These are phyloP conservation scores for Mentha longifolia DNA, from an alignment of 257 asterid species.

Conservation along the genomic window DNA sequence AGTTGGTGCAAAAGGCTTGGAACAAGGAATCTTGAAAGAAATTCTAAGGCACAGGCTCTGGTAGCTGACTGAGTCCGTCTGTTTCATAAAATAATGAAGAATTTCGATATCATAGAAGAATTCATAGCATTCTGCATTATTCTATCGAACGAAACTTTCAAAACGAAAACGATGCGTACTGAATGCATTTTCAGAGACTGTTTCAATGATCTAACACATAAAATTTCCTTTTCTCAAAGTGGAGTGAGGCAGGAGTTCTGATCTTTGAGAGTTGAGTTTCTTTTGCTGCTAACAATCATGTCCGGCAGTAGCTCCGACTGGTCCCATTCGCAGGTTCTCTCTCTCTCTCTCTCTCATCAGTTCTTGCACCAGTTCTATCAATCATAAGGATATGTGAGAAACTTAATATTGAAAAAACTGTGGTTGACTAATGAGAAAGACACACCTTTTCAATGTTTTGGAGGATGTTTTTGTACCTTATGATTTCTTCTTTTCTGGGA, in stretches of 20 bases:
- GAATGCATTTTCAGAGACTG: conserved; percentile 34
- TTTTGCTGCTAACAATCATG: conserved; percentile 40
- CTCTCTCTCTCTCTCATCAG: neutral
- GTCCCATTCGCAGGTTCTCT: conserved; percentile 55
- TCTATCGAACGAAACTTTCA: conserved; percentile 21
- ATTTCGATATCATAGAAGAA: neutral
- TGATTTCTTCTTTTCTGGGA: too few species aligned
- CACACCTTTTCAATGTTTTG: too few species aligned
- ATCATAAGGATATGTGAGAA: neutral
- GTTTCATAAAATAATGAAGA: conserved; percentile 2
- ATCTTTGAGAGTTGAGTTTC: conserved; percentile 26
- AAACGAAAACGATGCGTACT: neutral
- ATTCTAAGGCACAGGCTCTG: neutral
- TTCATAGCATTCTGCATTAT: conserved; percentile 23
- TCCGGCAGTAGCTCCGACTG: conserved; percentile 52
- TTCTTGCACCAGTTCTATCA: conserved; percentile 9
- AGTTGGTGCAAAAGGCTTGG: too few species aligned
- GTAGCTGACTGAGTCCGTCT: conserved; percentile 37
- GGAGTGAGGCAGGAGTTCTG: conserved; percentile 21
- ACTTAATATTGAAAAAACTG: neutral
- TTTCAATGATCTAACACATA: conserved; percentile 36
- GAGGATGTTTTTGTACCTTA: neutral
- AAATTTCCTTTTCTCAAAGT: conserved; percentile 7
- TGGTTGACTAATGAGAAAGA: too few species aligned
- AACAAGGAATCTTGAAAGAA: too few species aligned